These are phyloP conservation scores for Orbilia ellipsospora DNA, from an alignment of 2,329 filamentous ascomycete genomes.

Conservation along the genomic window DNA sequence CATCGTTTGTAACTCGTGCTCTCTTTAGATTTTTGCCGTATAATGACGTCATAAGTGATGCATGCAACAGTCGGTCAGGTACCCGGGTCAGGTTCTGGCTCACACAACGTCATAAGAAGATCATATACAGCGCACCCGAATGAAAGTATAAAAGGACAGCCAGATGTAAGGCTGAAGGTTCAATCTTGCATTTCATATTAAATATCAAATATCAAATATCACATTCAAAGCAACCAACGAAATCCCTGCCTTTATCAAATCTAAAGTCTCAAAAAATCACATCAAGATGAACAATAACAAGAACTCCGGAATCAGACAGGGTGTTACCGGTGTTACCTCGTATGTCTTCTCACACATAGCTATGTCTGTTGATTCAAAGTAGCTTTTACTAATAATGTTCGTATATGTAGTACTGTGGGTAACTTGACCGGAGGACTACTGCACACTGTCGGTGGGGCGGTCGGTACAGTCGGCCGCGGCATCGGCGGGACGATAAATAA, in stretches of 20 bases:
- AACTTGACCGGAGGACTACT: constrained; percentile 41
- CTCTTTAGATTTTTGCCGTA: background rate
- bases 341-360: constrained; percentile 10
- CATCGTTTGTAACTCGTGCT: background rate
- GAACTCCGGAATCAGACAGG: constrained; percentile 45
- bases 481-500: constrained; percentile 51
- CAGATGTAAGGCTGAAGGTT: background rate
- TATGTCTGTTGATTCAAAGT: background rate
- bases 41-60: constrained; percentile 44
- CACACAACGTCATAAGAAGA: constrained; percentile 19
- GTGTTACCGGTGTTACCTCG: constrained; percentile 49
- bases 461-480: constrained; percentile 50
- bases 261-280: background rate
- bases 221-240: background rate
- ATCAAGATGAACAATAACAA: constrained; percentile 39
- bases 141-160: constrained; percentile 8
- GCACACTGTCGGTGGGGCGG: constrained; percentile 37
- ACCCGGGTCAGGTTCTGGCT: constrained; percentile 1
- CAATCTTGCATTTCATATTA: background rate
- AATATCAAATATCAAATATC: constrained; percentile 2
- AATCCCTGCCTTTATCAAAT: constrained; percentile 8
- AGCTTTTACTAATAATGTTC: constrained; percentile 10
- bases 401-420: constrained; percentile 28
- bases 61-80: background rate
- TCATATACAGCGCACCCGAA: constrained; percentile 6